Base-by-base conservation (phyloP, 345 rosid genomes). In the Hibiscus trionum region DNA sequence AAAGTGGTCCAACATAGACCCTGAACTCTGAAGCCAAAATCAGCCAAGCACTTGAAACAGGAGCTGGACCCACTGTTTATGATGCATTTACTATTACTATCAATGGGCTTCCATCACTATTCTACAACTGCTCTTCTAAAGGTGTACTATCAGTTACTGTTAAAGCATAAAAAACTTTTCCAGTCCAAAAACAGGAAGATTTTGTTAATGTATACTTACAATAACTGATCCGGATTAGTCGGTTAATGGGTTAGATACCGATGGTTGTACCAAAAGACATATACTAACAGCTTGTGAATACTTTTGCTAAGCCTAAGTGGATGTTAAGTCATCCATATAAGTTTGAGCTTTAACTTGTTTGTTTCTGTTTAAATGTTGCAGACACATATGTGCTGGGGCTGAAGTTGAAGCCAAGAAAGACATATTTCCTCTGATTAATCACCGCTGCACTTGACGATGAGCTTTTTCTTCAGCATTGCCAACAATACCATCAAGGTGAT, bases 1-100 rank as follows among this genome's bases (percentile, higher is more conserved):
- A 47, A 90, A 88, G 67, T 86, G 88, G 90, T 85, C 82, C 67
- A 83, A 82, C 33, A 72, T 52, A 14, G 90, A 86, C 78, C 79
- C 88, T 0, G 86, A 83, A 86, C 78, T 78, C 88, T 0, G 86
- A 83, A 73, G 84, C 86, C 29, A 58, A 81, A 37, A 86, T 86
- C 39, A 82, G 31, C 17, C 88, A 84, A 64, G 82, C 92, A 65
- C 80, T 86, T 47, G 84, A 80, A 39, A 84, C 82, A 1, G 39
- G 39, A 35, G 39, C 8, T 35, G 39, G 39, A 35, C 7, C 39
- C 39, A 6, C 1, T 35, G 8, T 6, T 35, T 35, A 35, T 35
- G 39, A 35, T 5, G 39, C 39, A 5, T 35, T 0, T 37, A 6
- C 42, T 37, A 1, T 37, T 37, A 37, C 1, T 37, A 6, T 37